These are phyloP conservation scores for Claviceps maximensis DNA, from an alignment of 2,329 filamentous ascomycete genomes.

Conservation along the genomic window DNA sequence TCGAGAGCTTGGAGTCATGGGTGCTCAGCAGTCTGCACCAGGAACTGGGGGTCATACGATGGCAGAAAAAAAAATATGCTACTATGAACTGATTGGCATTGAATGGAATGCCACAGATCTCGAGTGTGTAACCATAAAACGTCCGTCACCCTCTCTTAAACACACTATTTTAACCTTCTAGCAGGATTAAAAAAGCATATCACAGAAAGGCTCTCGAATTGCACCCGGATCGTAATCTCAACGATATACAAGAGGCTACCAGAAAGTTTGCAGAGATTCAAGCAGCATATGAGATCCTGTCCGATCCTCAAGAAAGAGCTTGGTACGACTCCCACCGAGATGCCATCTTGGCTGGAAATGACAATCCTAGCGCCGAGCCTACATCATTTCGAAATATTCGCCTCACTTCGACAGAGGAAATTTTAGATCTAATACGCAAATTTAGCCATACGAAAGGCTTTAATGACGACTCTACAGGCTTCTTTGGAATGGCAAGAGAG, in stretches of 20 bases:
- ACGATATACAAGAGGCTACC: conserved; percentile 73
- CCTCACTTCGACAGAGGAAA: conserved; percentile 68
- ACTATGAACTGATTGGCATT: conserved; percentile 74
- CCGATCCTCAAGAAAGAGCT: conserved; percentile 84
- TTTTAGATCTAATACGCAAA: conserved; percentile 63
- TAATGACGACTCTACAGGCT: conserved; percentile 65
- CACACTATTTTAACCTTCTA: background rate
- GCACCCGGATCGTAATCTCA: conserved; percentile 87
- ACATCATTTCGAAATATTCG: conserved; percentile 55
- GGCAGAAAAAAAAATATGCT: conserved; percentile 52
- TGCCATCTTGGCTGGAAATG: conserved; percentile 60
- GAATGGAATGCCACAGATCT: conserved; percentile 63
- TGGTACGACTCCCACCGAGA: conserved; percentile 97
- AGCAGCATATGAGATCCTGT: conserved; percentile 88
- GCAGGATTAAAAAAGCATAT: conserved; percentile 85
- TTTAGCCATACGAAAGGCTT: conserved; percentile 72
- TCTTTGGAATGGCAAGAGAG: conserved; percentile 67
- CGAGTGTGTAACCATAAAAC: conserved; percentile 43
- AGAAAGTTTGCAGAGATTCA: conserved; percentile 82
- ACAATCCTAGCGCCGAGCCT: conserved; percentile 32
- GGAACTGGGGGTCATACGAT: conserved; percentile 11
- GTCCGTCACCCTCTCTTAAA: background rate
- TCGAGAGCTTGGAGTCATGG: conserved; percentile 25
- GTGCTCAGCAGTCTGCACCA: conserved; percentile 40
- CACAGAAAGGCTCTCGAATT: conserved; percentile 80